These are phyloP conservation scores for Penicillium sp. DNA, from an alignment of 2,329 filamentous ascomycete species.

Conservation along the genomic window DNA sequence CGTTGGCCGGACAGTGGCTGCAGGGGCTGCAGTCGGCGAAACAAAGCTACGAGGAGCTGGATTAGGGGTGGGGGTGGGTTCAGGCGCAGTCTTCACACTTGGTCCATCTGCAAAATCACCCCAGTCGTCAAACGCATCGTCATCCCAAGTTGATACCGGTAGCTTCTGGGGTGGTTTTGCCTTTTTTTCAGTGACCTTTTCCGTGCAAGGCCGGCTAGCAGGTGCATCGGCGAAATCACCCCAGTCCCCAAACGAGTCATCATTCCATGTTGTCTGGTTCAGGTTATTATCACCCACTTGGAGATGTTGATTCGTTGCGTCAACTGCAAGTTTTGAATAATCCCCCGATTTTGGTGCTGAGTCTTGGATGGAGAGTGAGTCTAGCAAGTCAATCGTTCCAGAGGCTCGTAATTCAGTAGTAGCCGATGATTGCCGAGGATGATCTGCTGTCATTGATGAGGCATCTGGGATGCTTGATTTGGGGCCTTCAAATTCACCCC, in stretches of 20 bases:
- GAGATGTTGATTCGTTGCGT: background rate
- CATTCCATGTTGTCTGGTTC: conserved; percentile 13
- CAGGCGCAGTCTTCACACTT: conserved; percentile 2
- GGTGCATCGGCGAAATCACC: conserved; percentile 20
- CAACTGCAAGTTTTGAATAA: background rate
- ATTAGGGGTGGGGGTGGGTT: conserved; percentile 10
- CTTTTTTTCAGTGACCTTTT: conserved; percentile 14
- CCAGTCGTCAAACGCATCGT: conserved; percentile 24
- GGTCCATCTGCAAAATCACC: conserved; percentile 24
- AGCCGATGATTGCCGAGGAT: background rate
- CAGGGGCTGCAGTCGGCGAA: conserved; percentile 13
- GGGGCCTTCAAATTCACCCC: conserved; percentile 48
- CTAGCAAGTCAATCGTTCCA: conserved; percentile 27
- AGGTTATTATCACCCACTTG: conserved; percentile 17
- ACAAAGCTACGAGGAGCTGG: conserved; percentile 14
- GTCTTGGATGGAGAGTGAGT: conserved; percentile 32
- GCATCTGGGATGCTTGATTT: conserved; percentile 20
- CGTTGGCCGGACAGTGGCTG: conserved; percentile 59
- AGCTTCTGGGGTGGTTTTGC: conserved; percentile 7
- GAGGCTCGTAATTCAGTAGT: background rate
- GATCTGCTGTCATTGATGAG: background rate
- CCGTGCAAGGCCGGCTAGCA: conserved; percentile 2
- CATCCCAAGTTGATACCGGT: conserved; percentile 19
- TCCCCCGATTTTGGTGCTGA: conserved; percentile 9
- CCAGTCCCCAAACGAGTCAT: conserved; percentile 24